phyloP scores from a whole-genome alignment of 441 rosid genomes.

The Adansonia madagascariensis region DNA sequence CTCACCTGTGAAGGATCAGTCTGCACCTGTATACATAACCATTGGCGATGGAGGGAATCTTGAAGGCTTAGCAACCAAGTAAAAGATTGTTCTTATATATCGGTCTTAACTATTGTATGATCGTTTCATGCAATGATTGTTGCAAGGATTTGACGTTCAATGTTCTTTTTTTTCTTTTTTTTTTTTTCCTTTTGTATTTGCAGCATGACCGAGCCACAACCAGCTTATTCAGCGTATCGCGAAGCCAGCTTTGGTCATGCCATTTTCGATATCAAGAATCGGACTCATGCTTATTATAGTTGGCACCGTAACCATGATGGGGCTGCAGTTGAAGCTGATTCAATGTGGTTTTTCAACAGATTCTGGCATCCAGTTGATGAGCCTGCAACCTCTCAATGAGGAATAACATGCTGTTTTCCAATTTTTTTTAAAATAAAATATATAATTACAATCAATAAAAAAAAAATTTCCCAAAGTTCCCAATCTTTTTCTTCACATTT shows the following conservation, averaged over 20 bases:
- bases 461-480: no score
- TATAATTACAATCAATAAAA: no score
- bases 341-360: slow-evolving; percentile 1
- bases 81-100: slow-evolving; percentile 28
- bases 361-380: not conserved
- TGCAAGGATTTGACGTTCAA: not conserved
- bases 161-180: no score
- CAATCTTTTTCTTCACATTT: no score
- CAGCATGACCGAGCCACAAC: slow-evolving; percentile 89
- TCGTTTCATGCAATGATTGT: not conserved
- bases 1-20: slow-evolving; percentile 59
- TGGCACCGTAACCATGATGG: slow-evolving; percentile 95
- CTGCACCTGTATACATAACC: slow-evolving; percentile 80
- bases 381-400: slow-evolving; percentile 26
- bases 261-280: slow-evolving; percentile 62
- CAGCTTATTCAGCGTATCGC: slow-evolving; percentile 72
- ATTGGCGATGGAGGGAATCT: slow-evolving; percentile 88
- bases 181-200: slow-evolving; percentile 23
- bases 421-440: no score
- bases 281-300: slow-evolving; percentile 68
- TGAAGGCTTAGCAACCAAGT: slow-evolving; percentile 81
- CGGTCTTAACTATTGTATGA: not conserved
- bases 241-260: slow-evolving; percentile 94
- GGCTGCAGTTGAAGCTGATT: slow-evolving; percentile 57
- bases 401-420: slow-evolving; percentile 28